phyloP scores from a whole-genome alignment of 2,329 filamentous ascomycete species.

The Elsinoe perseae region DNA sequence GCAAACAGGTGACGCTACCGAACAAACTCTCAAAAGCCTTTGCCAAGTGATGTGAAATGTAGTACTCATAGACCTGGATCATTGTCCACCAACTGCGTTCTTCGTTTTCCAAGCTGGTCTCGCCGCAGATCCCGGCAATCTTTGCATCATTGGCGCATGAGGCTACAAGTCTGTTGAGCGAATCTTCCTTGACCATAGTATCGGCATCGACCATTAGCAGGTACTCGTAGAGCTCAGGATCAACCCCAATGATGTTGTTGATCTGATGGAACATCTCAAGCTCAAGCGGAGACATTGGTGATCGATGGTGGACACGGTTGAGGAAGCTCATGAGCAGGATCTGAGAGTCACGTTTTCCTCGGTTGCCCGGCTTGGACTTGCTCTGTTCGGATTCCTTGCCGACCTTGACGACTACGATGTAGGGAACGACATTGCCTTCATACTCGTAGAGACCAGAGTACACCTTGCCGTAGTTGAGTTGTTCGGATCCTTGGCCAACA shows the following conservation, averaged over 20 bases:
- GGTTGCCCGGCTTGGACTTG: conserved; percentile 90
- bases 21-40: conserved; percentile 98
- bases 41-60: conserved; percentile 91
- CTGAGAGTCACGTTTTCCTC: conserved; percentile 97
- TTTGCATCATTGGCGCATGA: conserved; percentile 89
- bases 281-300: conserved; percentile 91
- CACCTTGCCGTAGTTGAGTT: conserved; percentile 97
- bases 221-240: conserved; percentile 95
- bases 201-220: conserved; percentile 96
- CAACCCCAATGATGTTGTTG: conserved; percentile 97
- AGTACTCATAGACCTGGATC: conserved; percentile 99
- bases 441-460: conserved; percentile 97
- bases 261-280: conserved; percentile 98
- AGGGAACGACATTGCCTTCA: conserved; percentile 95
- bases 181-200: conserved; percentile 86
- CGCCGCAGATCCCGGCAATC: conserved; percentile 95
- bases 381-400: conserved; percentile 91
- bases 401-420: conserved; percentile 91
- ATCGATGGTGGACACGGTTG: conserved; percentile 90
- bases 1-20: conserved; percentile 95
- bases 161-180: conserved; percentile 83
- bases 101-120: conserved; percentile 93
- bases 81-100: conserved; percentile 97
- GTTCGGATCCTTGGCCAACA: conserved; percentile 77
- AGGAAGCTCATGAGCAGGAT: conserved; percentile 94